phyloP scores from a whole-genome alignment of 78 protist genomes.

The Cavenderia fasciculata region DNA sequence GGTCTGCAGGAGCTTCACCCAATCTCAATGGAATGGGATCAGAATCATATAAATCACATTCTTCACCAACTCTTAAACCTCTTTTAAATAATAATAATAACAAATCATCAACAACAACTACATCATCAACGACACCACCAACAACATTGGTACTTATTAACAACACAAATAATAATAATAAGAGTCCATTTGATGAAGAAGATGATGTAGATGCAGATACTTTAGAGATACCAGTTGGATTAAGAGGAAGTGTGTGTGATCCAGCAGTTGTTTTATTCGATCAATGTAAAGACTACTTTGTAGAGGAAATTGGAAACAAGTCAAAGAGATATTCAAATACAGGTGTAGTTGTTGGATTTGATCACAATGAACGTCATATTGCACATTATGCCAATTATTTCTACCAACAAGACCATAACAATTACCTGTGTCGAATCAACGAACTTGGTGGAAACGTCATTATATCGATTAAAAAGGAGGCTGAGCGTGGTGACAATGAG shows the following conservation, averaged over 20 bases:
- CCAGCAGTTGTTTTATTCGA: conserved; percentile 16
- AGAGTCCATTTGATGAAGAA: neutral
- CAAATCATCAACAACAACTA: neutral
- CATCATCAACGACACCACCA: neutral
- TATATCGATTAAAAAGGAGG: conserved; percentile 29
- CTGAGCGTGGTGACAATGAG: neutral
- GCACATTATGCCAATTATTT: conserved; percentile 16
- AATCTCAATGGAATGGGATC: neutral
- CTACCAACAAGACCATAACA: conserved; percentile 43
- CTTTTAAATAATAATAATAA: conserved; percentile 1
- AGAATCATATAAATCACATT: neutral
- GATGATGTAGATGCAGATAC: neutral
- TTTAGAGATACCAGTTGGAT: conserved; percentile 32
- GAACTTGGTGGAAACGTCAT: conserved; percentile 56
- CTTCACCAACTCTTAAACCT: conserved; percentile 13
- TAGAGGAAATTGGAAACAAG: conserved; percentile 30
- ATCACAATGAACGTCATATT: conserved; percentile 57
- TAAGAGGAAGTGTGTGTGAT: conserved; percentile 34
- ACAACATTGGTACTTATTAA: neutral
- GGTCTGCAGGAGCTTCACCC: neutral
- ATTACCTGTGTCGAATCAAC: neutral
- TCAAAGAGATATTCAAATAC: conserved; percentile 25
- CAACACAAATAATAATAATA: neutral
- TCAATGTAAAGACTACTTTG: conserved; percentile 1
- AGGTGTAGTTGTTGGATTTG: neutral